Evolutionary conservation across 2,329 filamentous ascomycete genomes (phyloP).

Genomic region (Blastomyces gilchristii): DNA sequence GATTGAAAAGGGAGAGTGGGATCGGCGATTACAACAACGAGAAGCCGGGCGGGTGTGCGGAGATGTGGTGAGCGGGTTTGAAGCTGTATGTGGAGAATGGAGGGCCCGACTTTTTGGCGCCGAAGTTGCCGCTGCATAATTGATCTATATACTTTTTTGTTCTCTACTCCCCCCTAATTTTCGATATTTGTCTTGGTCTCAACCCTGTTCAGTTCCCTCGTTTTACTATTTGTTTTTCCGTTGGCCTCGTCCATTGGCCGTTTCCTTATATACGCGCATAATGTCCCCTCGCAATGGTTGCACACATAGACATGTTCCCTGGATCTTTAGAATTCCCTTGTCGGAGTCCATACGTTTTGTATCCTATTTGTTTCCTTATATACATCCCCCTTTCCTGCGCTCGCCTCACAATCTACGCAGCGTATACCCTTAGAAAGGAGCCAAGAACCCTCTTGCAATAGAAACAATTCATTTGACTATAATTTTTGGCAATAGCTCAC

Average conservation of each 20-base stretch:
- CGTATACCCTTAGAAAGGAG: neutral
- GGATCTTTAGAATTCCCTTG: neutral
- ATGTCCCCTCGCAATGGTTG: neutral
- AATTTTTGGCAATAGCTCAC: neutral
- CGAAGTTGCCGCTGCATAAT: slow-evolving; percentile 21
- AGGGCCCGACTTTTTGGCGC: slow-evolving; percentile 59
- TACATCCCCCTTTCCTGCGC: neutral
- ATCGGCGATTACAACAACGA: slow-evolving; percentile 60
- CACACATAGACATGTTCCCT: neutral
- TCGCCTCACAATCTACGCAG: too few relatives aligned
- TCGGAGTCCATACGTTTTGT: neutral
- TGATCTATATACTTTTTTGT: slow-evolving; percentile 1
- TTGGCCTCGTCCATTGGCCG: neutral
- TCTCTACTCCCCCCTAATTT: neutral
- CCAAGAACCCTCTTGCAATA: neutral
- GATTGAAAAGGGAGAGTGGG: slow-evolving; percentile 75
- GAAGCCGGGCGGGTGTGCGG: slow-evolving; percentile 77
- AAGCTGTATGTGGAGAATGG: slow-evolving; percentile 79
- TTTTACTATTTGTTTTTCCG: neutral
- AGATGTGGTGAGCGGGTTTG: slow-evolving; percentile 85
- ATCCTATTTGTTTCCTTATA: neutral
- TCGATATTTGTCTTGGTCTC: neutral
- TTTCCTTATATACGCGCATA: slow-evolving; percentile 1
- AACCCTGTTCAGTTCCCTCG: neutral
- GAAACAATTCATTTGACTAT: neutral